Evolutionary conservation across 164 flowering plant genomes (phyloP), one percentile per base, ranked within the genome.

Genomic region (Liriodendron chinense): DNA sequence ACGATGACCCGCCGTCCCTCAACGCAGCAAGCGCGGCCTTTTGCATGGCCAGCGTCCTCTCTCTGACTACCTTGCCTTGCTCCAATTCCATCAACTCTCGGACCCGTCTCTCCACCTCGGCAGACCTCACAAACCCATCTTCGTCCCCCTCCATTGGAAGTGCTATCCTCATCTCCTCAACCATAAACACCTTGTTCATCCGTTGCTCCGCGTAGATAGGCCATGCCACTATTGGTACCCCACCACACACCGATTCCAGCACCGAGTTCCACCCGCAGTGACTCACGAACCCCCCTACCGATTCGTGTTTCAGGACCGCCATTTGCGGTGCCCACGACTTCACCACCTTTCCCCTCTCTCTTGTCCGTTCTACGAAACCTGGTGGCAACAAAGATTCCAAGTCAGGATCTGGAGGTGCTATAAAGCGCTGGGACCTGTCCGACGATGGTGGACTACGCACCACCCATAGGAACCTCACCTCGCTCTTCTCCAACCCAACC

Each of bases 221-320:
- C 88, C 88, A 87, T 6, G 81, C 86, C 70, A 81, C 82, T 86
- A 87, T 84, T 1, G 90, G 88, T 28, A 87, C 86, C 9, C 84
- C 88, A 6, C 81, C 82, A 22, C 80, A 69, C 47, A 85, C 77
- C 26, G 78, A 80, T 62, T 87, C 90, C 79, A 85, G 65, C 8
- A 79, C 73, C 64, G 86, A 85, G 79, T 87, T 87, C 89, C 88
- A 87, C 47, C 86, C 87, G 71, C 87, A 86, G 65, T 86, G 87
- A 16, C 84, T 83, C 74, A 85, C 83, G 68, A 87, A 87, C 47
- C 84, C 86, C 4, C 87, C 87, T 9, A 87, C 83, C 7, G 87
- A 71, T 16, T 71, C 77, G 8, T 72, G 87, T 34, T 34, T 74
- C 81, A 87, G 70, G 49, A 84, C 82, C 1, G 76, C 85, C 69